Conservation (phyloP, 306 rosid species). For the Mimosa pudica region DNA sequence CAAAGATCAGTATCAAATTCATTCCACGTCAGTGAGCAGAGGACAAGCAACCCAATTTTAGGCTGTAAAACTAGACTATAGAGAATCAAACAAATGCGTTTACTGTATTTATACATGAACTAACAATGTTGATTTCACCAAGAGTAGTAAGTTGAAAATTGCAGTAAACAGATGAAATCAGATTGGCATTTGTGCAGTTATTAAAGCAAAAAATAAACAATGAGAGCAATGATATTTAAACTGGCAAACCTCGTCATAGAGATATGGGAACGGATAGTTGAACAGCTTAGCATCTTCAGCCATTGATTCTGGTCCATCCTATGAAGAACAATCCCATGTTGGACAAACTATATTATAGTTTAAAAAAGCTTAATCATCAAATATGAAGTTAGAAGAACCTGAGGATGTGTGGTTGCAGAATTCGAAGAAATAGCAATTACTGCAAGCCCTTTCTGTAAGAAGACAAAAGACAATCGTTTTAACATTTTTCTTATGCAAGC, state of each 20-base stretch:
- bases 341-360: slow-evolving; percentile 44
- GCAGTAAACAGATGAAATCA: slow-evolving; percentile 8
- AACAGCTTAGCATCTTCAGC: slow-evolving; percentile 82
- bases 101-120: background rate
- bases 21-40: slow-evolving; percentile 5
- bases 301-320: slow-evolving; percentile 95
- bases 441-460: slow-evolving; percentile 80
- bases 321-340: slow-evolving; percentile 53
- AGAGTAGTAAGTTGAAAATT: slow-evolving; percentile 5
- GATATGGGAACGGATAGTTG: slow-evolving; percentile 86
- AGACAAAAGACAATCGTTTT: slow-evolving; percentile 26
- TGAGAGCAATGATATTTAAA: slow-evolving; percentile 16
- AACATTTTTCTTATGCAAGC: slow-evolving; percentile 23
- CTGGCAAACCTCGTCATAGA: slow-evolving; percentile 73
- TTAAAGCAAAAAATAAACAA: slow-evolving; percentile 1
- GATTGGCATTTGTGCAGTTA: slow-evolving; percentile 29
- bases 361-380: slow-evolving; percentile 39
- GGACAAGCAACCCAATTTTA: slow-evolving; percentile 17
- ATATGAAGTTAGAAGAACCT: slow-evolving; percentile 62
- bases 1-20: slow-evolving; percentile 20
- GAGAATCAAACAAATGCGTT: slow-evolving; percentile 16
- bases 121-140: background rate
- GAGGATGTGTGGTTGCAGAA: slow-evolving; percentile 79
- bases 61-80: background rate
- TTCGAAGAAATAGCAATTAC: slow-evolving; percentile 88